Percentiles rank a stretch among this genome's conserved stretches.
phyloP scores from a whole-genome alignment of 495 filamentous ascomycete genomes.

The Trichoderma erinaceum region DNA sequence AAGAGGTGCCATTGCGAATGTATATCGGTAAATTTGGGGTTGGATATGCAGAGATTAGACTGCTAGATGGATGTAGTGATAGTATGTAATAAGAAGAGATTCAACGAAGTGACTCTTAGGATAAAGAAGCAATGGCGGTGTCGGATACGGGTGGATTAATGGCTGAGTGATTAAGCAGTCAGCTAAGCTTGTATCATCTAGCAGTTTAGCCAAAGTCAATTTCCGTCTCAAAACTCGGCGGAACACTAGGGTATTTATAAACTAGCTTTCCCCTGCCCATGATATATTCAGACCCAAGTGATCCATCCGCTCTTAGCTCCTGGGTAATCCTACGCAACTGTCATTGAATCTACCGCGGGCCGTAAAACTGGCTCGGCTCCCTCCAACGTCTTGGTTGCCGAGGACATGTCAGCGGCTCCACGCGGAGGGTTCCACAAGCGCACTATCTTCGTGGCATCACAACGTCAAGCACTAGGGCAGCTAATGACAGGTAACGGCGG shows the following conservation, averaged over 20 bases:
- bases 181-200: background rate
- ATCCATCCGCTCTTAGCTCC: background rate
- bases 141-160: background rate
- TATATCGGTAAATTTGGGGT: background rate
- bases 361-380: background rate
- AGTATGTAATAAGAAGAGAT: background rate
- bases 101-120: too few relatives aligned
- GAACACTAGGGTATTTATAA: background rate
- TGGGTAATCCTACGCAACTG: background rate
- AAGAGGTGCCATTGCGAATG: conserved; percentile 37
- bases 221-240: background rate
- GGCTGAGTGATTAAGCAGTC: background rate
- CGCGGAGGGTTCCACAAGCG: background rate
- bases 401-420: conserved; percentile 10
- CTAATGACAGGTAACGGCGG: background rate
- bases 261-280: background rate
- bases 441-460: background rate
- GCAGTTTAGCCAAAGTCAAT: conserved; percentile 4
- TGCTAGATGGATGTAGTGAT: background rate
- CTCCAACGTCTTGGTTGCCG: background rate
- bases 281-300: background rate
- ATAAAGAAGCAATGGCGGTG: background rate
- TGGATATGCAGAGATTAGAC: background rate
- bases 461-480: background rate
- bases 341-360: background rate